These are phyloP conservation scores for Exophiala viscosa DNA, from an alignment of 2,329 filamentous ascomycete species.

Conservation along the genomic window DNA sequence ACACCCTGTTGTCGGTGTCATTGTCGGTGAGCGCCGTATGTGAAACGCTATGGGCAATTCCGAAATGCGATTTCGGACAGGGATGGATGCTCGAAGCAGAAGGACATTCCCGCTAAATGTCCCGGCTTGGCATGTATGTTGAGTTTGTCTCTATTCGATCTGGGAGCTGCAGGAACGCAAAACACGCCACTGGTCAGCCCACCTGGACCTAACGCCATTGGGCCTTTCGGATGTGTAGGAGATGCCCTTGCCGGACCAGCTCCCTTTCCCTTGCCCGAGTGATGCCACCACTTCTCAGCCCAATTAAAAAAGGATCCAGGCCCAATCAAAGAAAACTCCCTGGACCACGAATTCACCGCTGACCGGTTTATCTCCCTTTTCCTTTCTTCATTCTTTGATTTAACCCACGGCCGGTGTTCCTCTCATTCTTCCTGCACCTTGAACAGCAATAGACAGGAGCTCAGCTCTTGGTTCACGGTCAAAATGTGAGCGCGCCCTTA, in stretches of 20 bases:
- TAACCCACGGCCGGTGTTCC: background rate
- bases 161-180: background rate
- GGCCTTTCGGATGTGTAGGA: background rate
- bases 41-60: background rate
- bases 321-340: constrained; percentile 13
- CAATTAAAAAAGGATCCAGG: constrained; percentile 19
- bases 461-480: background rate
- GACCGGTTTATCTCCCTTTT: constrained; percentile 1
- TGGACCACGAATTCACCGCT: background rate
- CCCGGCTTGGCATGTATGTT: constrained; percentile 1
- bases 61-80: too few species aligned
- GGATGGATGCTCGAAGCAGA: too few species aligned
- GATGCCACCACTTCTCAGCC: constrained; percentile 18
- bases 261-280: constrained; percentile 15
- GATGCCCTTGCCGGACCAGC: constrained; percentile 3
- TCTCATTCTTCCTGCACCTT: background rate
- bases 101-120: too few species aligned
- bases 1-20: too few species aligned
- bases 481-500: constrained; percentile 12
- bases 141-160: background rate
- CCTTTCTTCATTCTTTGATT: background rate
- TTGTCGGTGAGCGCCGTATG: too few species aligned
- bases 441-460: background rate
- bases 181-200: constrained; percentile 19
- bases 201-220: constrained; percentile 3